Evolutionary conservation across 257 asterid genomes (phyloP), one percentile per base, ranked within the genome.

Genomic region (Nyctanthes arbortristis): DNA sequence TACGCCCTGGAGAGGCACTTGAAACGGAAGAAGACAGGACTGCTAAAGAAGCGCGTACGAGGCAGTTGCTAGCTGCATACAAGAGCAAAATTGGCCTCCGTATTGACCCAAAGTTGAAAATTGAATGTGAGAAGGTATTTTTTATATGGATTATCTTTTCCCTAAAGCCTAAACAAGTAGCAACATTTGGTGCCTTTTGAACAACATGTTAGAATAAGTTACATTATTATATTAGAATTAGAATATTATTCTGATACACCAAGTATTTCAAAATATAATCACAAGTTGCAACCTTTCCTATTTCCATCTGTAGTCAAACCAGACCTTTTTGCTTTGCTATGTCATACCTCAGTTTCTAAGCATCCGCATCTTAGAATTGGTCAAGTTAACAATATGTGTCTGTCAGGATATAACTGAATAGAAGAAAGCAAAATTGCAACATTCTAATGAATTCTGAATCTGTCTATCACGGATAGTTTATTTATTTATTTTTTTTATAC

Each of bases 1-100:
- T 91, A 77, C 91, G 80, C n/a, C 96, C 96, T 13, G 99, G 99
- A 32, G 93, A 91, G 71, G 84, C 70, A 4, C 96, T 93, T 69
- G 97, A 93, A 72, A 87, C 94, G 35, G 79, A 74, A 47, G 96
- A 86, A 73, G 95, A 87, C 61, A 84, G 73, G 67, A 91, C 96
- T 72, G 84, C 87, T 18, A 93, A 89, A 84, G 81, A 86, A 61
- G 88, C 85, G 52, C 91, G 86, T 57, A 87, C 97, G 3, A 86
- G 75, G 80, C 80, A 93, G 84, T 69, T 89, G 68, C 72, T 93
- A 73, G 82, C 90, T 77, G 88, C 86, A 67, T 91, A 91, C 82
- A 83, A 84, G 83, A 79, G 65, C 56, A 82, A 80, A 91, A 62
- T 57, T 56, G 99, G 97, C 83, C 71, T 83, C 66, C 81, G 72